Evolutionary conservation across 208 protist genomes (phyloP), one percentile per base, ranked within the genome.

Genomic region (Trypanosoma caninum): DNA sequence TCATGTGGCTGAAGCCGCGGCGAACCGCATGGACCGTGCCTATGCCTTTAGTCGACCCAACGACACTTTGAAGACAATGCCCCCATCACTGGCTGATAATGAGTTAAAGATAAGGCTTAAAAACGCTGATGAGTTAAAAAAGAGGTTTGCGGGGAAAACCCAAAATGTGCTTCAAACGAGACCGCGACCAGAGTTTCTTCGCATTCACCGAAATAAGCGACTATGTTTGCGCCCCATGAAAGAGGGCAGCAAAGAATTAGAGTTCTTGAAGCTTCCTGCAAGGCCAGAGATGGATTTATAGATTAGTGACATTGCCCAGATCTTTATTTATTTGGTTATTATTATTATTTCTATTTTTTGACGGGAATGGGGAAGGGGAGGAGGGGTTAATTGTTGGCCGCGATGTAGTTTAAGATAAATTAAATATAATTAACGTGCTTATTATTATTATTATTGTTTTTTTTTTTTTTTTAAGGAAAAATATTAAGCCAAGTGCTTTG

Each of bases 21-120:
- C 78, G 18, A 57, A 72, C 28, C 78, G 81, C 40, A 82, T 95
- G 67, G 83, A 88, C 41, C 75, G 81, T 16, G 82, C 83, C 4
- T 93, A 83, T 59, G 69, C 84, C 23, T 91, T 87, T 56, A 78
- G 72, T n/a, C 80, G 88, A 1, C 84, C 85, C 4, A 25, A 59
- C 25, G 78, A 84, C 30, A 71, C 48, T 2, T 61, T 71, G 34
- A 45, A 33, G 34, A 31, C 79, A 23, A 55, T 41, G 3, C 74
- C 80, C 20, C 71, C 64, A 6, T 72, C 72, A 22, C 61, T 83
- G 23, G 62, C 58, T 1, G 78, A 89, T 41, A 52, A 71, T 16
- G 69, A 78, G 33, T 35, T 55, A 14, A 22, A 48, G 9, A 45
- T 72, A 4, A 50, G 72, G 14, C 18, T 67, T 27, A 72, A 73